A percentile compares a stretch with the other conserved stretches of the same genome.
These are phyloP conservation scores for Naganishia randhawae DNA, from an alignment of 768 basidiomycete genomes.

Conservation along the genomic window DNA sequence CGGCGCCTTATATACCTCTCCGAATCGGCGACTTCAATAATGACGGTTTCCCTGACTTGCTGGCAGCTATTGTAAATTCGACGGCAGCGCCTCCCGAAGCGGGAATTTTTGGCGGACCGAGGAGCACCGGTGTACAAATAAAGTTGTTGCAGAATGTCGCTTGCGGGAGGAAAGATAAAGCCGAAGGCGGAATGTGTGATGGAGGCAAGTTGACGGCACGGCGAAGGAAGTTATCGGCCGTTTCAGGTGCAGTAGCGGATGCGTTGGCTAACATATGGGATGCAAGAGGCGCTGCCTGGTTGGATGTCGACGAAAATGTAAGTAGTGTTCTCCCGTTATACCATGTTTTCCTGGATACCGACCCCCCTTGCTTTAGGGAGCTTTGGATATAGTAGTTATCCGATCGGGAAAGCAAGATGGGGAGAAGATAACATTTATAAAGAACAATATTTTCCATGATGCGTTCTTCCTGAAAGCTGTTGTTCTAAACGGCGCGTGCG, in stretches of 20 bases:
- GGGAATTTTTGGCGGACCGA: constrained; percentile 42
- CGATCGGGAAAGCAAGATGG: constrained; percentile 65
- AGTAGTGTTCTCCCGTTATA: constrained; percentile 45
- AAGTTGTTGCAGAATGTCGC: constrained; percentile 46
- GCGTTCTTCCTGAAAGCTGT: constrained; percentile 98
- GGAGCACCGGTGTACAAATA: constrained; percentile 39
- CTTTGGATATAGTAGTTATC: constrained; percentile 86
- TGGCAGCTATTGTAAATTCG: constrained; percentile 57
- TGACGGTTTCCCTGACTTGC: constrained; percentile 88
- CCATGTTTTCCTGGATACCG: not conserved
- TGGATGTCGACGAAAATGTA: constrained; percentile 96
- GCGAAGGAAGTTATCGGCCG: constrained; percentile 64
- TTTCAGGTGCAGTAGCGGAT: constrained; percentile 58
- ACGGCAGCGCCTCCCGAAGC: constrained; percentile 52
- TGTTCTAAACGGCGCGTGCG: constrained; percentile 91
- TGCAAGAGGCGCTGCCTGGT: constrained; percentile 69
- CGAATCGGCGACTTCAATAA: constrained; percentile 84
- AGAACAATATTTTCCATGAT: constrained; percentile 97
- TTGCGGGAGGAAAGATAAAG: constrained; percentile 42
- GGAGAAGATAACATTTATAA: constrained; percentile 65
- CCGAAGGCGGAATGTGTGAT: constrained; percentile 26
- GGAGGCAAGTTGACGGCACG: constrained; percentile 45
- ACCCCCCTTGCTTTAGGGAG: constrained; percentile 59
- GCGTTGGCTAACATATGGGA: constrained; percentile 67
- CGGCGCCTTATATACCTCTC: constrained; percentile 64